Conservation (phyloP, 2,329 filamentous ascomycete species). For the Atkinsonella texensis region DNA sequence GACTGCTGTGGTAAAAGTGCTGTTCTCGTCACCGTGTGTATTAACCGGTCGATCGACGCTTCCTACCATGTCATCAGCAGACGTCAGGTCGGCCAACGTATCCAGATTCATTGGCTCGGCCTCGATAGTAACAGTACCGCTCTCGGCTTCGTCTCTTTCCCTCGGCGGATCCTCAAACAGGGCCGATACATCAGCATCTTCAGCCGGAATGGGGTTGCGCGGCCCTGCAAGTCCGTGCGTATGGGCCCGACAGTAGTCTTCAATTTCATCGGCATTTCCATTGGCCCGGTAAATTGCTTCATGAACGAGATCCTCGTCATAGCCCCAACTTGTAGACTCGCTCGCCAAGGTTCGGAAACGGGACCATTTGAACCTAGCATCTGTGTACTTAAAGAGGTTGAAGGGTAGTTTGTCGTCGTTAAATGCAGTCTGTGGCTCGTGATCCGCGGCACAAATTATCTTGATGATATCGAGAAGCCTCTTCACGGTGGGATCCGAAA, state of each 20-base stretch:
- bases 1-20: slow-evolving; percentile 4
- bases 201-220: slow-evolving; percentile 54
- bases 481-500: slow-evolving; percentile 63
- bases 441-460: slow-evolving; percentile 63
- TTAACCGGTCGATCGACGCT: slow-evolving; percentile 3
- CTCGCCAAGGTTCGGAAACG: slow-evolving; percentile 17
- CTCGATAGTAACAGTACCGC: slow-evolving; percentile 15
- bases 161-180: slow-evolving; percentile 16
- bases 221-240: slow-evolving; percentile 42
- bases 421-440: slow-evolving; percentile 51
- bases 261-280: slow-evolving; percentile 45
- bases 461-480: slow-evolving; percentile 75
- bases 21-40: neutral
- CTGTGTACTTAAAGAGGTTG: slow-evolving; percentile 31
- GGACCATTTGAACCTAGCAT: slow-evolving; percentile 35
- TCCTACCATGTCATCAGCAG: slow-evolving; percentile 3
- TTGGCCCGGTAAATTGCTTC: slow-evolving; percentile 80
- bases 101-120: slow-evolving; percentile 28
- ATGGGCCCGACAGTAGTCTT: slow-evolving; percentile 65
- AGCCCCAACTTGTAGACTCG: slow-evolving; percentile 21
- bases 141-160: slow-evolving; percentile 13
- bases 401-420: slow-evolving; percentile 40
- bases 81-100: slow-evolving; percentile 13
- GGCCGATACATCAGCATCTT: slow-evolving; percentile 35
- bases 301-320: slow-evolving; percentile 49